These are phyloP conservation scores for Fusarium nematophilum DNA, from an alignment of 2,329 filamentous ascomycete genomes.

Conservation along the genomic window DNA sequence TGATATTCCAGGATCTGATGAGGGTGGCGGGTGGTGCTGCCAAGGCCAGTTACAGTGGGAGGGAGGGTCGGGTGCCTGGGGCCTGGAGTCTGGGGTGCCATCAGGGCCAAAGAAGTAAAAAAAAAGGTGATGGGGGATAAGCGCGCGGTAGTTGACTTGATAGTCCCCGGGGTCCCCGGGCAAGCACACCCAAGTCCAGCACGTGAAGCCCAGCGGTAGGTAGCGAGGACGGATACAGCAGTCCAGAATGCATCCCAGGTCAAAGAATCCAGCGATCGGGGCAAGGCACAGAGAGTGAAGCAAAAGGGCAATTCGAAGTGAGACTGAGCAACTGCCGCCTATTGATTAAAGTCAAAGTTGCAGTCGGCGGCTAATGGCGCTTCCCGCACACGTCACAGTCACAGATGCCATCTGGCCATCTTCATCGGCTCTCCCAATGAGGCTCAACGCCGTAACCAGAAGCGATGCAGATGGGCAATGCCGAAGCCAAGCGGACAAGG, in stretches of 20 bases:
- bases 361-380: constrained; percentile 30
- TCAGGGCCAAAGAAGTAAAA: constrained; percentile 5
- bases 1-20: constrained; percentile 28
- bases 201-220: too few species aligned
- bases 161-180: too few species aligned
- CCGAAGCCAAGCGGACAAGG: constrained; percentile 16
- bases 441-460: constrained; percentile 21
- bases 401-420: too few species aligned
- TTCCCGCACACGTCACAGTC: constrained; percentile 3
- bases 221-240: too few species aligned
- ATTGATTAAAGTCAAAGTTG: constrained; percentile 10
- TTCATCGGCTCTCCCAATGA: constrained; percentile 22
- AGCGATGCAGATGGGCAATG: constrained; percentile 18
- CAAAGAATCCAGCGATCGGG: too few species aligned
- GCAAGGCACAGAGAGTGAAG: constrained; percentile 3
- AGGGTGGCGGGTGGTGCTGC: constrained; percentile 31
- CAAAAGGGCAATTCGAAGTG: constrained; percentile 6
- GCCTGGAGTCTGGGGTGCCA: neutral
- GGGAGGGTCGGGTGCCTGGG: too few species aligned
- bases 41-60: constrained; percentile 5
- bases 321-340: neutral
- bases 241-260: too few species aligned
- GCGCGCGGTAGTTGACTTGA: constrained; percentile 39
- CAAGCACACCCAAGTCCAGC: too few species aligned
- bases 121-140: constrained; percentile 11